Evolutionary conservation across 1,284 basidiomycete genomes (phyloP).

Genomic region (Microbotryum violaceum): DNA sequence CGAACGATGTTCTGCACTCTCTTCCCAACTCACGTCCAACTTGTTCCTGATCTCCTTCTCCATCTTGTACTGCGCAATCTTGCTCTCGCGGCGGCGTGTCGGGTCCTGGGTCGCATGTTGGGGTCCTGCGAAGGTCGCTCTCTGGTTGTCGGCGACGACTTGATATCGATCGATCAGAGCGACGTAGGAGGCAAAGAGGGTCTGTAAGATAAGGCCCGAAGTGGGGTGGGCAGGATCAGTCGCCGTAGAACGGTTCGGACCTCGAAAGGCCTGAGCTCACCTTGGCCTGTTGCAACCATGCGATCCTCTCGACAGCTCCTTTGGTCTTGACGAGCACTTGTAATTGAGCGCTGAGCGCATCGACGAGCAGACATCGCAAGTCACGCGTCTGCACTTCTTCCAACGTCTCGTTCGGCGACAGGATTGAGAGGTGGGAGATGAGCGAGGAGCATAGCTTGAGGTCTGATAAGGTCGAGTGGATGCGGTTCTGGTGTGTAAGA

Average conservation of each 20-base stretch:
- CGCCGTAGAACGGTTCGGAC: neutral
- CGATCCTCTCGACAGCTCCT: constrained; percentile 55
- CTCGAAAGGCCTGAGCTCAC: constrained; percentile 45
- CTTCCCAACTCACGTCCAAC: constrained; percentile 53
- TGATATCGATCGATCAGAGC: constrained; percentile 57
- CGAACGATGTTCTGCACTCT: neutral
- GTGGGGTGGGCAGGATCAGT: too few species aligned
- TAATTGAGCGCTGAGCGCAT: constrained; percentile 65
- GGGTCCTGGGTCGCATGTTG: constrained; percentile 48
- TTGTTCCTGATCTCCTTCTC: constrained; percentile 67
- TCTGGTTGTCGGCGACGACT: constrained; percentile 57
- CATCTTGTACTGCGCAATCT: constrained; percentile 76
- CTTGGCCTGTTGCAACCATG: constrained; percentile 52
- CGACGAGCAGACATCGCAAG: constrained; percentile 69
- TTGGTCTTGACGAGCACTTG: constrained; percentile 57
- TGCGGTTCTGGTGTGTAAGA: constrained; percentile 1
- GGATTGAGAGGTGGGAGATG: constrained; percentile 54
- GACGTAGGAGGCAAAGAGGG: constrained; percentile 54
- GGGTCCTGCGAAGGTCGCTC: constrained; percentile 13
- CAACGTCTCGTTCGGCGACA: constrained; percentile 75
- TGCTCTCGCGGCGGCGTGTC: constrained; percentile 64
- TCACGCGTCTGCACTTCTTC: constrained; percentile 77
- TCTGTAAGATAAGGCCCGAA: constrained; percentile 15
- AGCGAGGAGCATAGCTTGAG: constrained; percentile 33
- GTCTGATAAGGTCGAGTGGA: constrained; percentile 26